phyloP scores from a whole-genome alignment of 2,329 filamentous ascomycete species.

The Lachnellula arida region DNA sequence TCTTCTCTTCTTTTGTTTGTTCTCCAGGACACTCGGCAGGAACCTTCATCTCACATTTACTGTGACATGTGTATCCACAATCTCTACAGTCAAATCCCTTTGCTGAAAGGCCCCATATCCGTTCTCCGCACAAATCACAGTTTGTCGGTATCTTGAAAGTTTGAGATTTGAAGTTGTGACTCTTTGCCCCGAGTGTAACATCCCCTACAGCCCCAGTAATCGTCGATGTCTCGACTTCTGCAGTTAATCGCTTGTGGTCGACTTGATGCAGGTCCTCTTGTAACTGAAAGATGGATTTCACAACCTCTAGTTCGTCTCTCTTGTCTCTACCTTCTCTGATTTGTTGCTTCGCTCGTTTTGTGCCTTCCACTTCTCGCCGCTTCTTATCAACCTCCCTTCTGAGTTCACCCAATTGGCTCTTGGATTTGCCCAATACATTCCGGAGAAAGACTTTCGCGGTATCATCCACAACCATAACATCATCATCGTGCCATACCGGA shows the following conservation, averaged over 20 bases:
- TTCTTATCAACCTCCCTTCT: slow-evolving; percentile 82
- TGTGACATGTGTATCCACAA: slow-evolving; percentile 97
- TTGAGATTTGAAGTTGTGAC: slow-evolving; percentile 97
- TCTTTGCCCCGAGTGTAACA: slow-evolving; percentile 84
- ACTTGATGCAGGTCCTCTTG: slow-evolving; percentile 82
- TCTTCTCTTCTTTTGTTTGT: slow-evolving; percentile 88
- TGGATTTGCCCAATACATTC: slow-evolving; percentile 88
- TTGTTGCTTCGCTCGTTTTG: slow-evolving; percentile 67
- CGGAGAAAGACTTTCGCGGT: slow-evolving; percentile 83
- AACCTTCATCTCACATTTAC: slow-evolving; percentile 98
- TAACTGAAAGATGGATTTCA: slow-evolving; percentile 74
- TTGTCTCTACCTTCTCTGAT: slow-evolving; percentile 82
- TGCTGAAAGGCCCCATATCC: slow-evolving; percentile 94
- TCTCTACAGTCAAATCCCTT: slow-evolving; percentile 96
- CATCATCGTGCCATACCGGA: slow-evolving; percentile 95
- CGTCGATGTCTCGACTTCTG: slow-evolving; percentile 88
- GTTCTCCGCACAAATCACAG: slow-evolving; percentile 92
- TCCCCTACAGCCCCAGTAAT: slow-evolving; percentile 91
- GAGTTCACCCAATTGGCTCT: slow-evolving; percentile 73
- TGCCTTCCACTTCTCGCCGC: slow-evolving; percentile 74
- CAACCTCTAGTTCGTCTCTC: slow-evolving; percentile 80
- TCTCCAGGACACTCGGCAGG: slow-evolving; percentile 94
- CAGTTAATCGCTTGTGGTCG: slow-evolving; percentile 78
- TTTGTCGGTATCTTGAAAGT: slow-evolving; percentile 99
- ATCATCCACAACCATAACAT: slow-evolving; percentile 79